Evolutionary conservation across 441 rosid genomes (phyloP).

Genomic region (Omphalea diandra): DNA sequence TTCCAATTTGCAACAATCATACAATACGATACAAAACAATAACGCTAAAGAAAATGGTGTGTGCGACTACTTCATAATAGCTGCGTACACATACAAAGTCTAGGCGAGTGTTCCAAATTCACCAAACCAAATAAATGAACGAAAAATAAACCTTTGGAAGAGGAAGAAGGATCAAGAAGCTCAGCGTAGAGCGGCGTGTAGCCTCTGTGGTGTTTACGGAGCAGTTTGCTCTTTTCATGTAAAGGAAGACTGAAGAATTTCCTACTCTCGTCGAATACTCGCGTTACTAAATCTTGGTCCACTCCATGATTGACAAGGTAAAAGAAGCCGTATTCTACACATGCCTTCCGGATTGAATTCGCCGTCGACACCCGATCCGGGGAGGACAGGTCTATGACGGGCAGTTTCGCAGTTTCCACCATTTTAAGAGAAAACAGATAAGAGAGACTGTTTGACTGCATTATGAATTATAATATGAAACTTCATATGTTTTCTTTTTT

Average conservation of each 20-base stretch:
- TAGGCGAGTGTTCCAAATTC: no score
- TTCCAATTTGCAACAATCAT: not conserved
- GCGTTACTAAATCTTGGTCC: conserved; percentile 38
- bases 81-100: no score
- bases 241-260: conserved; percentile 60
- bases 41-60: not conserved
- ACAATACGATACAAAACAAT: not conserved
- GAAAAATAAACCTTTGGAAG: conserved; percentile 44
- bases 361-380: conserved; percentile 47
- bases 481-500: no score
- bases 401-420: conserved; percentile 40
- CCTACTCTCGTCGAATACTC: conserved; percentile 47
- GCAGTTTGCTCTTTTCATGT: conserved; percentile 53
- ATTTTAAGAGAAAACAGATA: no score
- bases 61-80: no score
- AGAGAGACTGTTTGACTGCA: no score
- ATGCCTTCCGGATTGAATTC: conserved; percentile 68
- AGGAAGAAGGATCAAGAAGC: conserved; percentile 49
- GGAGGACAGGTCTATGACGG: conserved; percentile 51
- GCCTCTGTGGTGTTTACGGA: conserved; percentile 53
- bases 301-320: conserved; percentile 79
- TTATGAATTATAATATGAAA: no score
- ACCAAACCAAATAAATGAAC: not conserved
- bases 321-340: conserved; percentile 77
- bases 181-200: conserved; percentile 61